A percentile compares a stretch with the other conserved stretches of the same genome.
These are phyloP conservation scores for Mycena latifolia DNA, from an alignment of 768 basidiomycete genomes.

Conservation along the genomic window DNA sequence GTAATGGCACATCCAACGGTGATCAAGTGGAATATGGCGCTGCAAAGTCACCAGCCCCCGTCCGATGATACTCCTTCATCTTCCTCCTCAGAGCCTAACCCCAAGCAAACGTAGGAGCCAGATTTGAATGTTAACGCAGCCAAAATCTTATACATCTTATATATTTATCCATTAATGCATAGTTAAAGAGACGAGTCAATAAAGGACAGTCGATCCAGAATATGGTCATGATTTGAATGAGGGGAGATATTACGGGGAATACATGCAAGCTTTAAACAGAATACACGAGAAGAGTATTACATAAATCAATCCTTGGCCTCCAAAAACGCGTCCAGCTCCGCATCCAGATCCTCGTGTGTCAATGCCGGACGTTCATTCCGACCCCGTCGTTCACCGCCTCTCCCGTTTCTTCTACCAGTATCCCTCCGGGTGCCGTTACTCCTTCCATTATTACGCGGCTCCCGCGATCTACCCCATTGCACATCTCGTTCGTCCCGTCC, in stretches of 20 bases:
- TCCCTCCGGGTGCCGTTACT: constrained; percentile 32
- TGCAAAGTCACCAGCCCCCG: constrained; percentile 10
- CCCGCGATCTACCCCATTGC: constrained; percentile 31
- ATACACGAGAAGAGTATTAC: not conserved
- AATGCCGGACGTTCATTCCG: constrained; percentile 57
- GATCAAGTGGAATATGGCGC: constrained; percentile 60
- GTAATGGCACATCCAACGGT: constrained; percentile 68
- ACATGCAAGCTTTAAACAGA: constrained; percentile 22
- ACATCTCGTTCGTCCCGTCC: constrained; percentile 16
- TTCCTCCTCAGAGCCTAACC: constrained; percentile 1
- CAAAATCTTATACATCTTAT: not conserved
- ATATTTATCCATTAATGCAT: not conserved
- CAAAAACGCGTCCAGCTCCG: constrained; percentile 85
- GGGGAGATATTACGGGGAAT: constrained; percentile 16
- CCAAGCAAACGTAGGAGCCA: constrained; percentile 1
- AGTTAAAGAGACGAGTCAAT: no score
- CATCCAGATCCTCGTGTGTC: constrained; percentile 84
- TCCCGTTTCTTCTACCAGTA: constrained; percentile 41
- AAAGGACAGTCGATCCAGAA: constrained; percentile 2
- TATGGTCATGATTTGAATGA: constrained; percentile 1
- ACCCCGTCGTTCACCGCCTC: constrained; percentile 47
- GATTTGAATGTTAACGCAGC: no score
- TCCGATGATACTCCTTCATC: not conserved
- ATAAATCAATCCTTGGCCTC: constrained; percentile 57
- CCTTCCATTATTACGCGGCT: constrained; percentile 26